These are phyloP conservation scores for Xylaria sp. DNA, from an alignment of 2,329 filamentous ascomycete genomes.

Conservation along the genomic window DNA sequence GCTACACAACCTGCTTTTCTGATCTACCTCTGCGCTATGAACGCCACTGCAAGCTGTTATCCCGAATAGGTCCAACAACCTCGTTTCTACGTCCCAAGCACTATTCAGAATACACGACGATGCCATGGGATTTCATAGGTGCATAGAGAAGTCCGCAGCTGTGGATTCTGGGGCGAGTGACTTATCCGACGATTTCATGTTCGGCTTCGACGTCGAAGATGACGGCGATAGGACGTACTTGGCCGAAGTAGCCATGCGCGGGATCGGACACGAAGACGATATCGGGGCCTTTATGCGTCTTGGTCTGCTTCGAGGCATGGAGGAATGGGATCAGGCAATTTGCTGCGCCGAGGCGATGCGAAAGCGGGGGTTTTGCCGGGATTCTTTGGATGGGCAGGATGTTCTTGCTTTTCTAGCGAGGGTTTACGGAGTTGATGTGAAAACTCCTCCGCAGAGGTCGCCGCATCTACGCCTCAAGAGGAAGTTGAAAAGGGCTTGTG, in stretches of 20 bases:
- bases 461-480: background rate
- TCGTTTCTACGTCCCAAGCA: background rate
- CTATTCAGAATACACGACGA: background rate
- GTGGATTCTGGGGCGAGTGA: background rate
- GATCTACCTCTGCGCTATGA: background rate
- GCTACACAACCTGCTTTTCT: background rate
- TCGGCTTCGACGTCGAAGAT: constrained; percentile 49
- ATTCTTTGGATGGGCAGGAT: constrained; percentile 46
- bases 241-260: constrained; percentile 42
- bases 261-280: constrained; percentile 43
- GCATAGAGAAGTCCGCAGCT: constrained; percentile 13
- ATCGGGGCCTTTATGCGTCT: constrained; percentile 44
- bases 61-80: background rate
- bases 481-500: constrained; percentile 1
- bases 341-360: constrained; percentile 48
- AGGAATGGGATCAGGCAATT: constrained; percentile 52
- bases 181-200: constrained; percentile 47
- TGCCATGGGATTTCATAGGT: constrained; percentile 32
- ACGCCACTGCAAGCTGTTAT: background rate
- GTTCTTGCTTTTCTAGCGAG: constrained; percentile 43
- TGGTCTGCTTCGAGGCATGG: constrained; percentile 49
- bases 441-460: too few relatives aligned
- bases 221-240: constrained; percentile 47
- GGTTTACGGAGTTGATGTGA: constrained; percentile 31
- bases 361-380: constrained; percentile 36